Evolutionary conservation across 257 asterid genomes (phyloP), one percentile per base, ranked within the genome.

Genomic region (Ligustrum vulgare): DNA sequence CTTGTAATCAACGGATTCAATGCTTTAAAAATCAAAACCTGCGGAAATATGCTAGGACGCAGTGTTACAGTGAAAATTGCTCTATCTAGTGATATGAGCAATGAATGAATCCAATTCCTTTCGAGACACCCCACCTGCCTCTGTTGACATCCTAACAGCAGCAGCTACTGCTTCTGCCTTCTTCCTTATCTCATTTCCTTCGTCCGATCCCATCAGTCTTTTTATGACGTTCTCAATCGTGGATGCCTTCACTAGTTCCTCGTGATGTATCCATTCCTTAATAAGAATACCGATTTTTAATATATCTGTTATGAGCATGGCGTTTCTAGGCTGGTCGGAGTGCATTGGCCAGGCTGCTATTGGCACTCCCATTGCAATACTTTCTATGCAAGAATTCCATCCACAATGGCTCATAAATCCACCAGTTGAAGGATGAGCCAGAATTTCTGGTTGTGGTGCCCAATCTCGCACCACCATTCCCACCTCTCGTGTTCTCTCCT

Each of bases 301-400:
- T 36, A 85, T 72, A 6, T 69, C 73, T 0, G 89, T 79, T 41
- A 87, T 75, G 16, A 87, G 63, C 0, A 77, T 0, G 0, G 82
- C 76, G 9, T 85, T 89, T 9, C 64, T 80, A 0, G 90, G 89
- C 74, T 89, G 94, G 36, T 87, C 92, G 0, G 86, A 81, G 34
- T 89, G 89, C 90, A 87, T 86, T 0, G 94, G 92, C 94, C 90
- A 89, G 0, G 88, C 80, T 0, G 83, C 88, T 0, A 89, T 76
- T 0, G 90, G 82, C 32, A 87, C 87, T 12, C 92, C 95, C 67
- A 71, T 63, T 20, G 83, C 49, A 8, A 89, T 82, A 49, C 91
- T 85, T 72, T 89, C 94, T 6, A 82, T 77, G 76, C 90, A 79
- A 0, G 94, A 89, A 51, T 89, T 89, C 90, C 92, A 87, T 2